phyloP scores from a whole-genome alignment of 2,329 filamentous ascomycete genomes.

The Blumeria graminis region DNA sequence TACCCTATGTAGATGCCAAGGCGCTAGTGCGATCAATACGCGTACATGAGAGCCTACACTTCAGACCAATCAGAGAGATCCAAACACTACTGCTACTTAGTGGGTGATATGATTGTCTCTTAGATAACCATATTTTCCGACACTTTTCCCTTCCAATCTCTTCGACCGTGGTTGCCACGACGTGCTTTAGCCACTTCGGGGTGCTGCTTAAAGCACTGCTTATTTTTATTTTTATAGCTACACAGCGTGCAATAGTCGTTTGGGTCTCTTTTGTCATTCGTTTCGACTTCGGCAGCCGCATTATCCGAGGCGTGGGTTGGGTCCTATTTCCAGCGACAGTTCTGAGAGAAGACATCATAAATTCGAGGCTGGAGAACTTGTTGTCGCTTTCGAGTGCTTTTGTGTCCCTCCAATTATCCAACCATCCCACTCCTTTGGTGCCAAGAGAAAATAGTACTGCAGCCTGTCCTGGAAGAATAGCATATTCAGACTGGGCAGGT shows the following conservation, averaged over 20 bases:
- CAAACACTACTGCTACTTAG: no score
- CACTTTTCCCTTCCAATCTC: no score
- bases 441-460: not conserved
- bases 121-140: no score
- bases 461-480: not conserved
- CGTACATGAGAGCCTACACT: no score
- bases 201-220: not conserved
- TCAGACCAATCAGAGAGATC: no score
- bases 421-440: not conserved
- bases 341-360: not conserved
- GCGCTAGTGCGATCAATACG: no score
- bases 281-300: not conserved
- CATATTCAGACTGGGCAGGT: not conserved
- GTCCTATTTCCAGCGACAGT: not conserved
- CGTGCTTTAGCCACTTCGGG: not conserved
- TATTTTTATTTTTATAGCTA: constrained; percentile 1
- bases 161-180: no score
- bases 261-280: not conserved
- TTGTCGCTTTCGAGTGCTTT: not conserved
- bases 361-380: not conserved
- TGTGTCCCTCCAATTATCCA: not conserved
- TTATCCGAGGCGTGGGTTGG: not conserved
- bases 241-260: not conserved
- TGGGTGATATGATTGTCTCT: no score
- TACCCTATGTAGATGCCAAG: no score